Base-by-base conservation (phyloP, 352 stramenopile species). In the Chrysophaeum taylorii region DNA sequence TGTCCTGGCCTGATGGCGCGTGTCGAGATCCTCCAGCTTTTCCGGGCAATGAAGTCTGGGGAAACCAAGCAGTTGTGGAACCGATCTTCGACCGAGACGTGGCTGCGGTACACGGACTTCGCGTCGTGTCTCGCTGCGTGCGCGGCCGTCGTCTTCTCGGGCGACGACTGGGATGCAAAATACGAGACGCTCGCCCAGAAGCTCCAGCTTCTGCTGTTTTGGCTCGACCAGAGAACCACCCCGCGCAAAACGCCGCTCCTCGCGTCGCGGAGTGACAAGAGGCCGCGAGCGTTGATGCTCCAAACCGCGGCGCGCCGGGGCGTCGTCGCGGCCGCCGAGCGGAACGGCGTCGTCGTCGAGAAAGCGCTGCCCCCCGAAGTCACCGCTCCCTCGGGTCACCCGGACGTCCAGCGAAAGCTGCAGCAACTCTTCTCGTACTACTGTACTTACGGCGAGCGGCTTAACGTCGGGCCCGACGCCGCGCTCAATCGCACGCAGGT, bases 361-460 rank as follows among this genome's bases (percentile, higher is more conserved):
- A 25, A 12, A 5, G 45, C 9, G 45, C 45, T 57, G 12, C 45
- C 23, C 45, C 18, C 45, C 18, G 45, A 48, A 48, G 14, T 25
- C n/a, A n/a, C n/a, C n/a, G n/a, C n/a, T n/a, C n/a, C n/a, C n/a
- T n/a, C n/a, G n/a, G n/a, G n/a, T n/a, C n/a, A n/a, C n/a, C n/a
- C n/a, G n/a, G n/a, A n/a, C 9, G 18, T 57, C 9, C 18, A 57
- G 9, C 45, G 45, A 5, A 25, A 57, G 45, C 45, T 57, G 7
- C 45, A 25, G 12, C 45, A 62, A n/a, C 27, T 62, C n/a, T 62
- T 62, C 27, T 25, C 50, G 2, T 62, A 62, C 27, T 62, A 62
- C 27, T 62, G 50, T 31, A 62, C 50, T 7, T 21, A 36, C 15
- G 50, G 15, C 5, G 50, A 62, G 15, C 50, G 50, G 50, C 50